Evolutionary conservation across 2,329 filamentous ascomycete genomes (phyloP).

Genomic region (Phyllosticta paracitricarpa): DNA sequence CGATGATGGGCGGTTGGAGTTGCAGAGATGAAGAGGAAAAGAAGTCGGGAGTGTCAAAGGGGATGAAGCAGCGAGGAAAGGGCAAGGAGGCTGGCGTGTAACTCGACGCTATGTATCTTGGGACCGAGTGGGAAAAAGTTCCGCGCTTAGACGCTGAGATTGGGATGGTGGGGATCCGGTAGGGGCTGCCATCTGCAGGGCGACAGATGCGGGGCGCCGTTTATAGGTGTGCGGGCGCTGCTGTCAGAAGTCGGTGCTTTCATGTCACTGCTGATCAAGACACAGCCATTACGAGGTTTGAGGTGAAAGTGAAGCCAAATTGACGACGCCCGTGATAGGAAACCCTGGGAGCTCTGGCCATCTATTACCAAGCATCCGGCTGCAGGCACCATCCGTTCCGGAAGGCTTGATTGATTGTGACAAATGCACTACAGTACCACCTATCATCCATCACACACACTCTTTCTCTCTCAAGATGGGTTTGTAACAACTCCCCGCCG

Average conservation of each 20-base stretch:
- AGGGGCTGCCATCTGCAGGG: not conserved
- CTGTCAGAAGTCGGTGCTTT: not conserved
- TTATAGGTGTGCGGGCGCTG: not conserved
- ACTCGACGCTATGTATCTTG: not conserved
- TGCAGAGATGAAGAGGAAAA: not conserved
- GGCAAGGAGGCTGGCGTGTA: not conserved
- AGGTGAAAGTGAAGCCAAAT: not conserved
- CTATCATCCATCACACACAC: no score
- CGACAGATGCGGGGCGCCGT: not conserved
- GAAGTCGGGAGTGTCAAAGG: not conserved
- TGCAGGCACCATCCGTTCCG: not conserved
- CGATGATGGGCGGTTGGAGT: not conserved
- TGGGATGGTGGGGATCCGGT: not conserved
- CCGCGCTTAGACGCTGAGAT: not conserved
- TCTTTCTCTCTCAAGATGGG: no score
- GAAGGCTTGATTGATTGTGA: not conserved
- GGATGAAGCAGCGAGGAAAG: not conserved
- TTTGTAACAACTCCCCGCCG: not conserved
- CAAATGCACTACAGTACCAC: not conserved
- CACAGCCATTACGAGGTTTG: not conserved
- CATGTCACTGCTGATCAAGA: not conserved
- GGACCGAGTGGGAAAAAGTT: not conserved
- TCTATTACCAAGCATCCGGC: constrained; percentile 5
- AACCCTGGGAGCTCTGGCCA: constrained; percentile 6
- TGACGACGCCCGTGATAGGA: not conserved